Conservation (phyloP, 139 green algal genomes). For the Chlorella sp. region DNA sequence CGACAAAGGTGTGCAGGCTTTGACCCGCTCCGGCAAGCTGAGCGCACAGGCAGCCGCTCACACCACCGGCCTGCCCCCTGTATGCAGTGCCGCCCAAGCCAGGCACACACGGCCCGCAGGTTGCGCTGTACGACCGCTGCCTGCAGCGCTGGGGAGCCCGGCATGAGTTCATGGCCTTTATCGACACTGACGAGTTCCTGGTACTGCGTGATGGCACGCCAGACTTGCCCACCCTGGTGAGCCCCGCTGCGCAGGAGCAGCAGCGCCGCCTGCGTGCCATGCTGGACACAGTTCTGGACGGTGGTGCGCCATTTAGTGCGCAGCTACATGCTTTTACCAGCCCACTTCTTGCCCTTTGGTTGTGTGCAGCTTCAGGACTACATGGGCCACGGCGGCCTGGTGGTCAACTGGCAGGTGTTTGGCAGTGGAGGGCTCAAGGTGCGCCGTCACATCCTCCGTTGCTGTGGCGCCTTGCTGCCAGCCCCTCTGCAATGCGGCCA, state of each 20-base stretch:
- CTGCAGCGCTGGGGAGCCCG: constrained; percentile 19
- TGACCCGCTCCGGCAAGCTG: background rate
- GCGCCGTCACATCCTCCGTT: background rate
- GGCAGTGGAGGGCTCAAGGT: constrained; percentile 45
- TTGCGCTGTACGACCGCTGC: constrained; percentile 45
- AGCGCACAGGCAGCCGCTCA: background rate
- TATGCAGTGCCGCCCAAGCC: constrained; percentile 20
- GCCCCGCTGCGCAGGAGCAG: background rate
- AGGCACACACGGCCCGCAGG: constrained; percentile 47
- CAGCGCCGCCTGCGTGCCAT: background rate
- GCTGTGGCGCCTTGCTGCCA: no score
- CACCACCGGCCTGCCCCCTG: background rate
- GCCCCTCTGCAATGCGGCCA: background rate
- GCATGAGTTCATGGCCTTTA: constrained; percentile 60
- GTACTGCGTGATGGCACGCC: constrained; percentile 30
- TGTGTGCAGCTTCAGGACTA: constrained; percentile 34
- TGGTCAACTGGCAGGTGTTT: constrained; percentile 62
- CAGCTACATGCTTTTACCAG: background rate
- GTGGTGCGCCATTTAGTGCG: no score
- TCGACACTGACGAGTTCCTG: constrained; percentile 64
- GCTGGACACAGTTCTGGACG: no score
- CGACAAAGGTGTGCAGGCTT: constrained; percentile 16
- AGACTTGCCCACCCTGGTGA: constrained; percentile 41
- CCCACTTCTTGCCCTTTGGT: background rate
- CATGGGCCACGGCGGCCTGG: constrained; percentile 45